phyloP scores from a whole-genome alignment of 1,139 yeast genomes.

The Schwanniomyces etchellsii region DNA sequence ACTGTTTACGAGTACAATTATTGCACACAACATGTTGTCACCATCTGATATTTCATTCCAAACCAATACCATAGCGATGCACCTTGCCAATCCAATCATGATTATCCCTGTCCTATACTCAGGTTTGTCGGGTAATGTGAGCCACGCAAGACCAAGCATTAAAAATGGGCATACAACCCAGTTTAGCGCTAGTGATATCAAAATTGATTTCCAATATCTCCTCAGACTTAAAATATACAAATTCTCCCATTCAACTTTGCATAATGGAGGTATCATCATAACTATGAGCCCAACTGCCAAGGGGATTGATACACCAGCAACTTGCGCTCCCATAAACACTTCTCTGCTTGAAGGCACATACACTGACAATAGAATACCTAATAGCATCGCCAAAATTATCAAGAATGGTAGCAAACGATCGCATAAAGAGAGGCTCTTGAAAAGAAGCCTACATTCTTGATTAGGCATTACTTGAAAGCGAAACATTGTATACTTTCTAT shows the following conservation, averaged over 20 bases:
- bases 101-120: constrained; percentile 52
- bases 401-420: constrained; percentile 24
- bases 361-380: constrained; percentile 27
- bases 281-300: constrained; percentile 48
- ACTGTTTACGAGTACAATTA: constrained; percentile 48
- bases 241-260: constrained; percentile 49
- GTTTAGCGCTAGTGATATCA: constrained; percentile 40
- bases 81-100: constrained; percentile 56
- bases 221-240: constrained; percentile 13
- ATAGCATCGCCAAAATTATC: constrained; percentile 21
- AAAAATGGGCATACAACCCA: constrained; percentile 56
- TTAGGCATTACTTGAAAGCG: no score
- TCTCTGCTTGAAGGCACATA: constrained; percentile 24
- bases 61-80: constrained; percentile 61
- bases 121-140: constrained; percentile 39
- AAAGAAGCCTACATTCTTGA: no score
- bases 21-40: constrained; percentile 46
- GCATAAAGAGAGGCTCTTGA: constrained; percentile 13
- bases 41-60: constrained; percentile 59
- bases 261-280: constrained; percentile 57
- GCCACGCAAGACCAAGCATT: constrained; percentile 57
- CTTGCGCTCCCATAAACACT: constrained; percentile 22
- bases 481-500: no score
- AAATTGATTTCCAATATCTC: constrained; percentile 25
- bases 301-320: constrained; percentile 37